Evolutionary conservation across 1,284 basidiomycete genomes (phyloP).

Genomic region (Apiotrichum porosum): DNA sequence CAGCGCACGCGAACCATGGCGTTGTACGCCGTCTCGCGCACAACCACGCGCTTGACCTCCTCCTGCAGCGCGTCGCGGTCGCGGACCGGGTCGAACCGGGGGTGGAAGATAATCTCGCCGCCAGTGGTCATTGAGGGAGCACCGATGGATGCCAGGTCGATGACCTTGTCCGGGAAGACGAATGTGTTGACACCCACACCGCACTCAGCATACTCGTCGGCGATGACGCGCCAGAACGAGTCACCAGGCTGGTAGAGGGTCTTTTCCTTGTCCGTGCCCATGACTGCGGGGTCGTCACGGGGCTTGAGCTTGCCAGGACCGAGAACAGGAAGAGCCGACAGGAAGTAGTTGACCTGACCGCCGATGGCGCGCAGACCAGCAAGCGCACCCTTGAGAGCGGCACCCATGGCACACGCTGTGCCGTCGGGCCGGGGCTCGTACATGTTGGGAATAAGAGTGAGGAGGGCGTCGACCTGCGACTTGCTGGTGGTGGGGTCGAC

Average conservation of each 20-base stretch:
- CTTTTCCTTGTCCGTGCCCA: slow-evolving; percentile 85
- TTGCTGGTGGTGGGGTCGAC: slow-evolving; percentile 59
- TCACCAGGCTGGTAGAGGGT: slow-evolving; percentile 71
- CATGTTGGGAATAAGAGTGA: slow-evolving; percentile 64
- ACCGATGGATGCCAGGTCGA: slow-evolving; percentile 85
- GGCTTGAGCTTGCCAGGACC: slow-evolving; percentile 67
- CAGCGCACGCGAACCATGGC: slow-evolving; percentile 78
- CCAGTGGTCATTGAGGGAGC: slow-evolving; percentile 71
- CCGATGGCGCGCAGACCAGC: slow-evolving; percentile 73
- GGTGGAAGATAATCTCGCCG: slow-evolving; percentile 91
- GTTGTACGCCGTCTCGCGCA: slow-evolving; percentile 73
- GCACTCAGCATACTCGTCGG: slow-evolving; percentile 79
- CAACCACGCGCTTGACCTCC: slow-evolving; percentile 67
- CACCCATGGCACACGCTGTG: slow-evolving; percentile 67
- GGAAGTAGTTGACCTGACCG: slow-evolving; percentile 81
- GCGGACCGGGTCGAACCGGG: slow-evolving; percentile 70
- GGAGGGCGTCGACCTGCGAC: slow-evolving; percentile 40
- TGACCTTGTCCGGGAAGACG: slow-evolving; percentile 73
- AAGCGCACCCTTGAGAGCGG: slow-evolving; percentile 68
- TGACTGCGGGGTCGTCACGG: slow-evolving; percentile 66
- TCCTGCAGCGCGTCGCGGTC: slow-evolving; percentile 66
- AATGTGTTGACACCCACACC: slow-evolving; percentile 90
- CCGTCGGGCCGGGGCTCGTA: slow-evolving; percentile 51
- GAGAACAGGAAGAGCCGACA: slow-evolving; percentile 68
- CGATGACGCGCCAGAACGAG: slow-evolving; percentile 72